phyloP scores from a whole-genome alignment of 2,329 filamentous ascomycete genomes.

The Cladosporium sp. region DNA sequence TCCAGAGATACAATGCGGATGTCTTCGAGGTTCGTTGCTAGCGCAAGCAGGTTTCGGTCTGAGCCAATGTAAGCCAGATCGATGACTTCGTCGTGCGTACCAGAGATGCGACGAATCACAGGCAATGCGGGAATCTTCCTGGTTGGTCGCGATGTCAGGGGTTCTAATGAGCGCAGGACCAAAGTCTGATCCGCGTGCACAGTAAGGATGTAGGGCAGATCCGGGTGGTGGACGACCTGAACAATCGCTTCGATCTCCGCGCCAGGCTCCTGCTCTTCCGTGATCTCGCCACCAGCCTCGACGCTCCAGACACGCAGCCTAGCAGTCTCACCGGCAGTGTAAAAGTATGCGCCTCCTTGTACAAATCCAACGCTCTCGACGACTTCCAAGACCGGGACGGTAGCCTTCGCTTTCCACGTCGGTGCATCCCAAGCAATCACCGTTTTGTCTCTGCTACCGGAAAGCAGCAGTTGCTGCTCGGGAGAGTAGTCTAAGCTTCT shows the following conservation, averaged over 20 bases:
- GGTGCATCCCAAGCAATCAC: conserved; percentile 84
- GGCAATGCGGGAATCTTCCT: conserved; percentile 42
- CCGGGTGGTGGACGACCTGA: conserved; percentile 61
- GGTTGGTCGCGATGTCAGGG: conserved; percentile 33
- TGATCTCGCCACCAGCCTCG: conserved; percentile 71
- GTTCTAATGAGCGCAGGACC: conserved; percentile 60
- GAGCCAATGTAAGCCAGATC: conserved; percentile 82
- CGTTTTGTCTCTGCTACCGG: conserved; percentile 87
- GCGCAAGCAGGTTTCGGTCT: conserved; percentile 73
- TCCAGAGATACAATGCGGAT: conserved; percentile 70
- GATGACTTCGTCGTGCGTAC: conserved; percentile 96
- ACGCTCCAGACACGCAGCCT: conserved; percentile 79
- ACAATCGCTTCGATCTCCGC: conserved; percentile 64
- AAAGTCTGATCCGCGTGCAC: conserved; percentile 88
- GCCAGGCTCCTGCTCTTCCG: conserved; percentile 61
- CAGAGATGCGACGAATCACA: conserved; percentile 74
- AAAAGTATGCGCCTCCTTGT: conserved; percentile 64
- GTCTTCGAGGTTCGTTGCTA: conserved; percentile 94
- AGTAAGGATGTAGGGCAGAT: conserved; percentile 67
- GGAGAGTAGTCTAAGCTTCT: conserved; percentile 76
- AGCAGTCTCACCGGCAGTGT: conserved; percentile 79
- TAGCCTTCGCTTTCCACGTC: conserved; percentile 76
- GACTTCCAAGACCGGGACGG: conserved; percentile 78
- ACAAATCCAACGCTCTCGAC: conserved; percentile 82
- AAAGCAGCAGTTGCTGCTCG: conserved; percentile 69